phyloP scores from a whole-genome alignment of 768 basidiomycete genomes.

The Rhodocollybia butyracea region DNA sequence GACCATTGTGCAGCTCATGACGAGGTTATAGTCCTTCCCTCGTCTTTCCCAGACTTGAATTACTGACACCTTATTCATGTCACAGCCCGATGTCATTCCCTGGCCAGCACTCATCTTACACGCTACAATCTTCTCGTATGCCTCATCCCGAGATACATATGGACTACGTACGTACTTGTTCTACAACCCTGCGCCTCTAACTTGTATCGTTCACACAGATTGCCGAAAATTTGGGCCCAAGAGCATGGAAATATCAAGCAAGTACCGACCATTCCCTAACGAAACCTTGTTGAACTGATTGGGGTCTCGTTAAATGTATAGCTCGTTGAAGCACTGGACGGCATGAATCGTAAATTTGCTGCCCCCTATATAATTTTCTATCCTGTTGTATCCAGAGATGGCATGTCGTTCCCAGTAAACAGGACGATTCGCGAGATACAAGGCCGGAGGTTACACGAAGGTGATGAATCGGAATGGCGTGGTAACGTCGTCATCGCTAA shows the following conservation, averaged over 20 bases:
- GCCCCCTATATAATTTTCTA: constrained; percentile 83
- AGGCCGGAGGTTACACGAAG: constrained; percentile 56
- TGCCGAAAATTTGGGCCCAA: constrained; percentile 64
- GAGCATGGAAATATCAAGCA: constrained; percentile 75
- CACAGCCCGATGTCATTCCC: constrained; percentile 41
- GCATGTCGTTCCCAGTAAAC: constrained; percentile 81
- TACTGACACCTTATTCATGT: constrained; percentile 1
- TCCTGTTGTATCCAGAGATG: constrained; percentile 70
- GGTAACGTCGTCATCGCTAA: constrained; percentile 80
- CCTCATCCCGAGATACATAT: constrained; percentile 85
- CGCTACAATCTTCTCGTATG: constrained; percentile 51
- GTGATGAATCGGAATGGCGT: constrained; percentile 70
- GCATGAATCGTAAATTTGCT: constrained; percentile 76
- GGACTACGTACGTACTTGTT: constrained; percentile 54
- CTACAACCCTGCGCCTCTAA: neutral
- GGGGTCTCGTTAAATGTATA: constrained; percentile 23
- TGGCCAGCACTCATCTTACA: constrained; percentile 42
- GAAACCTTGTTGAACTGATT: constrained; percentile 13
- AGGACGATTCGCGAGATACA: constrained; percentile 75
- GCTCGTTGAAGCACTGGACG: constrained; percentile 76
- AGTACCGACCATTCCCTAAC: constrained; percentile 17
- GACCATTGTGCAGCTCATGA: constrained; percentile 70
- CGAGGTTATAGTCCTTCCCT: constrained; percentile 42
- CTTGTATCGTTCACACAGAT: constrained; percentile 36
- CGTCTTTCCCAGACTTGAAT: neutral